phyloP scores from a whole-genome alignment of 352 stramenopile genomes.

The Elongisporangium prolatum region DNA sequence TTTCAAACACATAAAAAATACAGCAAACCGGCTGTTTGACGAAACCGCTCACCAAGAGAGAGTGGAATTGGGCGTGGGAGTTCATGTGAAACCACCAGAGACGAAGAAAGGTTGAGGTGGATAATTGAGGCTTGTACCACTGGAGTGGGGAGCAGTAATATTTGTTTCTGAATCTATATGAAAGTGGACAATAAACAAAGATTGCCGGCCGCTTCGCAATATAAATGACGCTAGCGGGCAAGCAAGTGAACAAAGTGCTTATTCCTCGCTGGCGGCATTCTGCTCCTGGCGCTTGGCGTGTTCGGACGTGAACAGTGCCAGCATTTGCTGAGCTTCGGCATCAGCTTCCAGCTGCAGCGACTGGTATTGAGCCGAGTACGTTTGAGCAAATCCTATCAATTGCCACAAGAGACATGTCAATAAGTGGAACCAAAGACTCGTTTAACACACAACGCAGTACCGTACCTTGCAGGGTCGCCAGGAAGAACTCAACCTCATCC shows the following conservation, averaged over 20 bases:
- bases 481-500: slow-evolving; percentile 91
- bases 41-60: background rate
- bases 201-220: background rate
- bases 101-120: background rate
- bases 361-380: slow-evolving; percentile 50
- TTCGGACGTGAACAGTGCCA: slow-evolving; percentile 53
- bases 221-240: background rate
- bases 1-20: background rate
- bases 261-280: background rate
- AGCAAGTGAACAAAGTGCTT: background rate
- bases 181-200: background rate
- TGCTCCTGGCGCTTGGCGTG: slow-evolving; percentile 43
- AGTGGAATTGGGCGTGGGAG: background rate
- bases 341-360: slow-evolving; percentile 59
- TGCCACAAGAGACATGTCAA: background rate
- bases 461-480: slow-evolving; percentile 77
- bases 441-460: background rate
- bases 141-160: background rate
- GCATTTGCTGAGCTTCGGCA: slow-evolving; percentile 43
- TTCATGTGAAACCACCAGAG: background rate
- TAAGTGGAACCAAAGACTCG: background rate
- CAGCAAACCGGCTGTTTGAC: background rate
- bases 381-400: slow-evolving; percentile 37
- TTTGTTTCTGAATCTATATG: background rate
- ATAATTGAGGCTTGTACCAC: background rate